Conservation (phyloP, 208 protist genomes). For the Angomonas ambiguus region DNA sequence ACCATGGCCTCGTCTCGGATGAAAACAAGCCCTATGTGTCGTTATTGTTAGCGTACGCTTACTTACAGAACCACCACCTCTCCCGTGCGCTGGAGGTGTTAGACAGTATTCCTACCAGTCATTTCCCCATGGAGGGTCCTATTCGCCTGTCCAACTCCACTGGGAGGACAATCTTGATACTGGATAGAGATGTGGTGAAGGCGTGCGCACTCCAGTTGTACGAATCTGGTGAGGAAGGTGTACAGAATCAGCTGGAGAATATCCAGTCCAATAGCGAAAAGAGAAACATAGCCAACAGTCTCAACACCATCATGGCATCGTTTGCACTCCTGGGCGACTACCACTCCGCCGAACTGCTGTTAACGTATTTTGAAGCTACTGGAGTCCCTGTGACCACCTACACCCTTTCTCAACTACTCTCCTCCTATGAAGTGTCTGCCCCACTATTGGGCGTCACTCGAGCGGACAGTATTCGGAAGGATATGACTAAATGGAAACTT, state of each 20-base stretch:
- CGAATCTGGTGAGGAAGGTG: not conserved
- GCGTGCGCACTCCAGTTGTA: not conserved
- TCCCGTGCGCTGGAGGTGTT: constrained; percentile 46
- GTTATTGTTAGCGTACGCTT: constrained; percentile 51
- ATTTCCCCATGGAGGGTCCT: constrained; percentile 45
- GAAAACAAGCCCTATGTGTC: constrained; percentile 31
- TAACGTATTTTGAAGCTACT: constrained; percentile 33
- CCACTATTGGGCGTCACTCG: constrained; percentile 11
- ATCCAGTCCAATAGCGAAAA: constrained; percentile 3
- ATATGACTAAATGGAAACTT: constrained; percentile 24
- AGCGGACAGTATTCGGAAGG: constrained; percentile 11
- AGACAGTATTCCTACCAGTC: constrained; percentile 24
- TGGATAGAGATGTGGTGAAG: not conserved
- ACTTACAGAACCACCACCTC: constrained; percentile 29
- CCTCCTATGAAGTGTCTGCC: constrained; percentile 21
- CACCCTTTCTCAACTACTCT: constrained; percentile 45
- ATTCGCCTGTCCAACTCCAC: constrained; percentile 42
- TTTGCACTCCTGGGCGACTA: constrained; percentile 35
- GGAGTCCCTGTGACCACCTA: constrained; percentile 18
- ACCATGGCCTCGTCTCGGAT: constrained; percentile 26
- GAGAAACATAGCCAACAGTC: constrained; percentile 26
- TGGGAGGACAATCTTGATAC: constrained; percentile 11
- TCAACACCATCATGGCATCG: constrained; percentile 69
- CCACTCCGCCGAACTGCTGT: constrained; percentile 31
- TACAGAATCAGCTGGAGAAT: not conserved